Base-by-base conservation (phyloP, 768 basidiomycete species). In the Agaricus sinodeliciosus region DNA sequence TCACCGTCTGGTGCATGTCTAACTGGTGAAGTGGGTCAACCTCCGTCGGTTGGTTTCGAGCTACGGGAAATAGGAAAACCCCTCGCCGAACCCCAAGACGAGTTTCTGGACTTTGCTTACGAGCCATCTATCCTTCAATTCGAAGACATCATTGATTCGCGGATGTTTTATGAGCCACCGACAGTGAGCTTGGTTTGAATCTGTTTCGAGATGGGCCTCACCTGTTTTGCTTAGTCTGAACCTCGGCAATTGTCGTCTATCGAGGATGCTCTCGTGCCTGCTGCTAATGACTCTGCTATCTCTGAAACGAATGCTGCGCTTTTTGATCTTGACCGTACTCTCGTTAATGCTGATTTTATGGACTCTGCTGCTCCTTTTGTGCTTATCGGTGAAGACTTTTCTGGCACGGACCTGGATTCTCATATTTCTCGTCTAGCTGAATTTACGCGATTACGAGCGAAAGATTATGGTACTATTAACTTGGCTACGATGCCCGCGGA, bases 381-480 rank as follows among this genome's bases (percentile, higher is more conserved):
- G 39, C 16, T 28, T 42, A 22, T 3, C 22, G 16, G 31, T 31
- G 51, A 26, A n/a, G 13, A 48, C 4, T 15, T 42, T 11, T 41
- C 36, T 28, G 53, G 60, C 19, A 59, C 63, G 9, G 58, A 66
- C 13, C 57, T 67, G 28, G 62, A 64, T 18, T 65, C 55, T 6
- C 67, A 65, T 47, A 54, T 68, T 8, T 62, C 69, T 8, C 70
- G 69, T 7, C 67, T 72, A 11, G 60, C 62, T 3, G 60, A 68
- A 0, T 78, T 76, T 57, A 69, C 73, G 15, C 65, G 58, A 52
- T 63, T 79, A 12, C 70, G 77, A 28, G 70, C 71, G 3, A 72
- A 65, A 54, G 67, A 62, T 26, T 54, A 76, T 15, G 62, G 55
- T 6, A 42, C 54, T n/a, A 55, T 55, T 4, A 37, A 26, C 16